A percentile compares a stretch with the other conserved stretches of the same genome.
phyloP scores from a whole-genome alignment of 2,329 filamentous ascomycete genomes.

The Blumeriella jaapii region DNA sequence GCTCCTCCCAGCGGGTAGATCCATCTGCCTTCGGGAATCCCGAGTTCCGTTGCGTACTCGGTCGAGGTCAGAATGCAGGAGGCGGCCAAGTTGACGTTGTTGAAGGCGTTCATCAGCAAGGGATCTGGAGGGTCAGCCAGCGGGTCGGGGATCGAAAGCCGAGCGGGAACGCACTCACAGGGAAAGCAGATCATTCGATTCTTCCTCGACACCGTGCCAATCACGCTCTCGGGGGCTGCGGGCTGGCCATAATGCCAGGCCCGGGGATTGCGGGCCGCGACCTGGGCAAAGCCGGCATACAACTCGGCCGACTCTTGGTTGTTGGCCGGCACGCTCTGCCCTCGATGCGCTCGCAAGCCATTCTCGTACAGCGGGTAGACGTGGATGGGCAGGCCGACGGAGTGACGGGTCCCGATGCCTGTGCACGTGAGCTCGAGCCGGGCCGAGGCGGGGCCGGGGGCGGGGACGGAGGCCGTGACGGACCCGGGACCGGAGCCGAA shows the following conservation, averaged over 20 bases:
- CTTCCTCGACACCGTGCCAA: conserved; percentile 40
- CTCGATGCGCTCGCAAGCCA: conserved; percentile 43
- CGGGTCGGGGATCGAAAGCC: conserved; percentile 7
- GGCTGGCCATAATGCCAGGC: conserved; percentile 44
- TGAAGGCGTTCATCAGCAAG: conserved; percentile 61
- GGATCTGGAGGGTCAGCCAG: conserved; percentile 38
- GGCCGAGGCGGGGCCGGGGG: neutral
- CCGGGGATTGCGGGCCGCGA: conserved; percentile 1
- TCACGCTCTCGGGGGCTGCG: conserved; percentile 36
- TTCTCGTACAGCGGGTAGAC: conserved; percentile 59
- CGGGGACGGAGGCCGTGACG: too few species aligned
- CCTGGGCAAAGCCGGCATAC: conserved; percentile 25
- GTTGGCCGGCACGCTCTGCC: conserved; percentile 44
- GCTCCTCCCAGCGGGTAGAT: conserved; percentile 54
- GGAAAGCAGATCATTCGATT: conserved; percentile 60
- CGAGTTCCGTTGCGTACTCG: conserved; percentile 40
- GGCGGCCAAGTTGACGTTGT: conserved; percentile 52
- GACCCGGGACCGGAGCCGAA: too few species aligned
- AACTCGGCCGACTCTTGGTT: conserved; percentile 45
- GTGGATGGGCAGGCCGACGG: conserved; percentile 52
- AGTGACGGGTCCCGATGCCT: conserved; percentile 46
- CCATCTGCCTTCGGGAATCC: conserved; percentile 44
- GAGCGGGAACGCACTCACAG: too few species aligned
- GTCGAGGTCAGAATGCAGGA: conserved; percentile 49
- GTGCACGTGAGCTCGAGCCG: conserved; percentile 1